Base-by-base conservation (phyloP, 2,329 filamentous ascomycete genomes). In the Trichophyton schoenleinii region DNA sequence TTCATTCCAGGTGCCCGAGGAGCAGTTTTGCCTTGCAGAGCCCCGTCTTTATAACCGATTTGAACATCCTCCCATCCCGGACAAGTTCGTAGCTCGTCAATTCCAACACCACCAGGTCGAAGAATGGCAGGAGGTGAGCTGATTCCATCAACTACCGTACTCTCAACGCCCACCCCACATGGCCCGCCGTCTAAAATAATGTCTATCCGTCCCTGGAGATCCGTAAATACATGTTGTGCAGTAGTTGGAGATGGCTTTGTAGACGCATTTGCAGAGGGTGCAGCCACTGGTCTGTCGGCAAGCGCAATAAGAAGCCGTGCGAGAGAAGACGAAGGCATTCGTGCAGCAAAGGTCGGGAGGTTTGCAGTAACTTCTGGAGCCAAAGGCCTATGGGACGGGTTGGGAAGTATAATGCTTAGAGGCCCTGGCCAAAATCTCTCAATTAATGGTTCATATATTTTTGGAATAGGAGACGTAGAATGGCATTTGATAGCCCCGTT, bases 1-100 rank as follows among this genome's bases (percentile, higher is more conserved):
- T 99, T 99, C 94, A 99, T 99, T 0, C 94, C 94, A 0, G 94
- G 94, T 0, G 94, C 94, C 61, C 89, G 81, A 0, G 94, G 94
- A 8, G 81, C 80, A 59, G 73, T 77, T 58, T 82, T 83, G 3
- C 83, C 86, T 20, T 83, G 79, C 68, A 89, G 83, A 15, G 84
- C 83, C 62, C 81, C 81, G 68, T 96, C 90, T 69, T 87, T 85
- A 73, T 96, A 97, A 9, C 83, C 92, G 63, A 87, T 84, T 64
- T 81, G 79, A 0, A 90, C 88, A 44, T 82, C 76, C 70, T 91
- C 87, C 92, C 94, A 99, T 0, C 92, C 92, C 0, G 81, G 77
- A 69, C 87, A 90, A 46, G 77, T 71, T 49, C 87, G 80, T 61
- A 97, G 77, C 70, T 91, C 84, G 59, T 94, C 90, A 52, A 96